Evolutionary conservation across 2,329 filamentous ascomycete species (phyloP), one percentile per base, ranked within the genome.

Genomic region (Trichoderma asperellum): DNA sequence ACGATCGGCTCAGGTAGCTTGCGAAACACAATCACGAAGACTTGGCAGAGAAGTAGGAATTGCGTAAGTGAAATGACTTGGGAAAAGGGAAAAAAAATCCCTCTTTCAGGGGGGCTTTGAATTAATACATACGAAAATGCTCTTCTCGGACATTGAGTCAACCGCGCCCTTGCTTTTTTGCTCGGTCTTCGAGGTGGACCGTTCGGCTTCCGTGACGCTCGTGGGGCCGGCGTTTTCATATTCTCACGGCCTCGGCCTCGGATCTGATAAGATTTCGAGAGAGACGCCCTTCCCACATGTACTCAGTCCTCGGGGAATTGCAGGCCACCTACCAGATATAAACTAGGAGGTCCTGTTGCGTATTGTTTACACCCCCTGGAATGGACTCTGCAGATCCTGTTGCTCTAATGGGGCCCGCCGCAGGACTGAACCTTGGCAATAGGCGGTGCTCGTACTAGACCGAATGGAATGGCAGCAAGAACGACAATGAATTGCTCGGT

Each of bases 181-280:
- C 64, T 75, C 74, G 75, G 74, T 68, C 59, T 68, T 62, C 66
- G 66, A 63, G 37, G 43, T 49, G 57, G 58, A 55, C 35, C 58
- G 53, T 58, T 49, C 53, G 63, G 63, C 35, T 18, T 66, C 63
- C 63, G 63, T 27, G 16, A 21, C 7, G 5, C 11, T 57, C 47
- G 47, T 55, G 43, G 43, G 18, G 7, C 52, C 52, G 52, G 52
- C 32, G n/a, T 55, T 55, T 43, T 59, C 21, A 64, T 64, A 55
- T 35, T n/a, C 61, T 62, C 66, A 63, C 66, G 52, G 49, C 58
- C 57, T 62, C 49, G 66, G 56, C 18, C 49, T 61, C 66, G 66
- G 66, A 68, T 68, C 71, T 71, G 58, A 70, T 68, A 70, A 65
- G 66, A 59, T 71, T 61, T 37, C 55, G 40, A 43, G 40, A 43